These are phyloP conservation scores for Quercus parvula DNA, from an alignment of 306 rosid species.

Conservation along the genomic window DNA sequence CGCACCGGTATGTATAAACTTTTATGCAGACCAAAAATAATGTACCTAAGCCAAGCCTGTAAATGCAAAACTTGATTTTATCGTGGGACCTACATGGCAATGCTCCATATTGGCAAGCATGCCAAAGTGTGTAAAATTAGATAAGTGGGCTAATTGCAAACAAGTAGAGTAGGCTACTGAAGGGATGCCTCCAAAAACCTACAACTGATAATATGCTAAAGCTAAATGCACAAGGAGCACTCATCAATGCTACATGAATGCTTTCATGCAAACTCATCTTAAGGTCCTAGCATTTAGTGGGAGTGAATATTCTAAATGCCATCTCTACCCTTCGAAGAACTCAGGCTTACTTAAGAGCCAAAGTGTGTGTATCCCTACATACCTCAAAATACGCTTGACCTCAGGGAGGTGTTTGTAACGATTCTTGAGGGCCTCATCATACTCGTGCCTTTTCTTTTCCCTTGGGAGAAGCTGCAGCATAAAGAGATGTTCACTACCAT, in stretches of 20 bases:
- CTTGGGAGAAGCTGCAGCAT: constrained; percentile 78
- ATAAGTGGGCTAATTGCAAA: not conserved
- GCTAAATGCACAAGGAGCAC: not conserved
- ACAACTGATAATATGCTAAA: not conserved
- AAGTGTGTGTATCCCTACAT: constrained; percentile 12
- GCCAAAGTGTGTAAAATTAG: not conserved
- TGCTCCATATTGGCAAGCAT: not conserved
- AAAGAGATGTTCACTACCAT: constrained; percentile 6
- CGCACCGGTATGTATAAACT: too few species aligned
- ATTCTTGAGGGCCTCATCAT: constrained; percentile 75
- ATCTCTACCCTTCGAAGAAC: not conserved
- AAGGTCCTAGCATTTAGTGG: not conserved
- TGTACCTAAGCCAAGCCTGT: not conserved
- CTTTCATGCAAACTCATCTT: not conserved
- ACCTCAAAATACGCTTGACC: constrained; percentile 79
- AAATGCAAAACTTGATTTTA: not conserved
- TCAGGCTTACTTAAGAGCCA: not conserved
- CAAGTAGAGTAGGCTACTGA: not conserved
- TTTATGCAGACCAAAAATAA: not conserved
- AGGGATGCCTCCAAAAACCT: not conserved
- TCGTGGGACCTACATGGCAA: not conserved
- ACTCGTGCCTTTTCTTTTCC: constrained; percentile 78
- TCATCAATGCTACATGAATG: not conserved
- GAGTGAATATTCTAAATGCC: not conserved
- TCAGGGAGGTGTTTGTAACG: constrained; percentile 88